A percentile compares a stretch with the other conserved stretches of the same genome.
Conservation (phyloP, 176 grass and related monocot species). For the Secale cereale region DNA sequence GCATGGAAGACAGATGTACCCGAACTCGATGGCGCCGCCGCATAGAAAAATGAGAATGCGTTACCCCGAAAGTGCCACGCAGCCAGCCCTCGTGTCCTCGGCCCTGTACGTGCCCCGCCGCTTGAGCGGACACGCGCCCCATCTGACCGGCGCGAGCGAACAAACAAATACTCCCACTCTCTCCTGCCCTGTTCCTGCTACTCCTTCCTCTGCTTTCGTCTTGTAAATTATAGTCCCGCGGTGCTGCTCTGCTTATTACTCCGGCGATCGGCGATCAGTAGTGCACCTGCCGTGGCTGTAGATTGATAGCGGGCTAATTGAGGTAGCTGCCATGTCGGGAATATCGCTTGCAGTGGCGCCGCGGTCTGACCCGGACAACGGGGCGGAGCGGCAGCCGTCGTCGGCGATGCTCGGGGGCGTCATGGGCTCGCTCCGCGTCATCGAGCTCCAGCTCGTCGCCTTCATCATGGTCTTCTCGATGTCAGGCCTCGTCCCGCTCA, state of each 20-base stretch:
- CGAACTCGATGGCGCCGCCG: background rate
- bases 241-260: background rate
- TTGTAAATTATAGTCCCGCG: background rate
- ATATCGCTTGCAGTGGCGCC: constrained; percentile 54
- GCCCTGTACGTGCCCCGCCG: background rate
- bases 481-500: constrained; percentile 71
- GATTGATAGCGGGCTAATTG: background rate
- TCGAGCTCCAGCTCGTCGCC: constrained; percentile 92
- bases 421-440: constrained; percentile 84
- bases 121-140: background rate
- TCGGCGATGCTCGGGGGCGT: constrained; percentile 53
- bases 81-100: constrained; percentile 19
- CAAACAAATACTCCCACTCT: background rate
- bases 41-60: background rate
- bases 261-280: background rate
- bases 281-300: background rate
- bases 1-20: background rate
- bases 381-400: constrained; percentile 24
- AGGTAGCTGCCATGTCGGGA: constrained; percentile 48
- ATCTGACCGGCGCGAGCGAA: background rate
- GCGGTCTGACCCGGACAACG: constrained; percentile 39
- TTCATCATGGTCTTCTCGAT: constrained; percentile 99
- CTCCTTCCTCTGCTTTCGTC: background rate
- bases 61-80: background rate
- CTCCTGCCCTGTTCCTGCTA: background rate